Evolutionary conservation across 352 stramenopile genomes (phyloP).

Genomic region (Phytophthora melonis): DNA sequence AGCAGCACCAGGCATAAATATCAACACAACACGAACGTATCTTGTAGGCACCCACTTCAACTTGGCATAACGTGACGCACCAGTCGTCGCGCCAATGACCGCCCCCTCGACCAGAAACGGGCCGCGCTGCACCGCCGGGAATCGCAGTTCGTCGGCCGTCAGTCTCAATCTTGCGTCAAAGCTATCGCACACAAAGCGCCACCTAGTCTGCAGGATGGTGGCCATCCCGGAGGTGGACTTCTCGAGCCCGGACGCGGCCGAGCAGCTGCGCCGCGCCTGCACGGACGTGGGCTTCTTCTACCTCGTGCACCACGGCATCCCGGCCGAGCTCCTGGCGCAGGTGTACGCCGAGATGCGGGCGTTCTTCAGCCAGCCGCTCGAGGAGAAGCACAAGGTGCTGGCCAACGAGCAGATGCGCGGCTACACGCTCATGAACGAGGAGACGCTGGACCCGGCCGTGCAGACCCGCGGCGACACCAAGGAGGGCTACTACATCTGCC

Average conservation of each 20-base stretch:
- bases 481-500: constrained; percentile 83
- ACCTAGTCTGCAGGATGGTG: constrained; percentile 17
- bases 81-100: not conserved
- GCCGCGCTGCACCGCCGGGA: not conserved
- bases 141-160: too few species aligned
- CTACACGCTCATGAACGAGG: constrained; percentile 79
- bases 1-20: too few species aligned
- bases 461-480: constrained; percentile 78
- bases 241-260: constrained; percentile 45
- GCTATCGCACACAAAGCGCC: too few species aligned
- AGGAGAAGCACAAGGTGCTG: constrained; percentile 68
- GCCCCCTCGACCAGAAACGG: not conserved
- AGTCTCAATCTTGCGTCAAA: constrained; percentile 9
- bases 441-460: constrained; percentile 68
- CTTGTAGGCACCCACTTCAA: constrained; percentile 4
- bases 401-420: constrained; percentile 79
- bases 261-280: constrained; percentile 62
- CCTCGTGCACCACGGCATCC: constrained; percentile 61
- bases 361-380: constrained; percentile 64
- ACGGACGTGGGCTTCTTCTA: constrained; percentile 81
- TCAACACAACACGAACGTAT: too few species aligned
- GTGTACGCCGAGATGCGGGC: constrained; percentile 69
- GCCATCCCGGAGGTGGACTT: constrained; percentile 71
- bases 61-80: constrained; percentile 35
- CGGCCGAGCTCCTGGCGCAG: constrained; percentile 38